A percentile compares a stretch with the other conserved stretches of the same genome.
phyloP scores from a whole-genome alignment of 257 asterid species.

The Coffea eugenioides region DNA sequence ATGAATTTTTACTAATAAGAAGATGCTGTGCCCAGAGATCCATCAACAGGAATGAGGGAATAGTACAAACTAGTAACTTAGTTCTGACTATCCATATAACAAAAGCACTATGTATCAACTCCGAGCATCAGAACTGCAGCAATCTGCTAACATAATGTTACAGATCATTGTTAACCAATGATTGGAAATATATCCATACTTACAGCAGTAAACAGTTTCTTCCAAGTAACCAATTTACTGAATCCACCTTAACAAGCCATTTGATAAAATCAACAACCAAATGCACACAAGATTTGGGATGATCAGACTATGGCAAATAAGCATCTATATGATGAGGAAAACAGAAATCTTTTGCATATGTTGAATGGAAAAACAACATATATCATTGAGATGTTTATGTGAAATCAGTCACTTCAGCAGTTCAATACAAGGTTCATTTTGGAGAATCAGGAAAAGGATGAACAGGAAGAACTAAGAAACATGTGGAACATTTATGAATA shows the following conservation, averaged over 20 bases:
- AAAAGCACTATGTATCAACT: not conserved
- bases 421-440: not conserved
- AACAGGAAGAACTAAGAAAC: not conserved
- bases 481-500: not conserved
- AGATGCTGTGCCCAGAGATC: not conserved
- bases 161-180: not conserved
- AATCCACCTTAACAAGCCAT: too few relatives aligned
- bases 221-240: not conserved
- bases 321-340: not conserved
- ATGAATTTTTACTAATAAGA: not conserved
- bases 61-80: not conserved
- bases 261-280: not conserved
- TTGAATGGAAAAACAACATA: not conserved
- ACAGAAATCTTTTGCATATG: not conserved
- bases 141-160: not conserved
- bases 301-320: too few relatives aligned
- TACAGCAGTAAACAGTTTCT: not conserved
- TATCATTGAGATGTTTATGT: not conserved
- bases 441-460: not conserved
- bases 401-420: not conserved
- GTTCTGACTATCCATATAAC: not conserved
- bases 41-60: not conserved
- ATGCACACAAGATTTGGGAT: not conserved
- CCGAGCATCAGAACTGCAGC: not conserved
- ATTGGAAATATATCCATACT: not conserved